A percentile compares a stretch with the other conserved stretches of the same genome.
phyloP scores from a whole-genome alignment of 495 filamentous ascomycete species.

The Podospora pseudoanserina region DNA sequence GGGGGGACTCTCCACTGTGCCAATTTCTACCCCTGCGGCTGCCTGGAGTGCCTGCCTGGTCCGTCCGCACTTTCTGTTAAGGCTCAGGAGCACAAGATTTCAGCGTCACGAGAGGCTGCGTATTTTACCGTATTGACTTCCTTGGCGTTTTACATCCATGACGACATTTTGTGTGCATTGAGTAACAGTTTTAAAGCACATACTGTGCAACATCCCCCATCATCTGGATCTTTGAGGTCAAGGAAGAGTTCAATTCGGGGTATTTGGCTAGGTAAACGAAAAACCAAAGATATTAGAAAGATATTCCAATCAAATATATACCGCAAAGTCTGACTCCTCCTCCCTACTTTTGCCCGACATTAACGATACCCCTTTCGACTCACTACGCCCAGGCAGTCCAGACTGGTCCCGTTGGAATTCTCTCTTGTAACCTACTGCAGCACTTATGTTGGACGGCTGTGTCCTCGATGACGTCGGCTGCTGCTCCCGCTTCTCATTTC shows the following conservation, averaged over 20 bases:
- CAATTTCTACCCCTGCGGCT: background rate
- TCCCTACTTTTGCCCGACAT: conserved; percentile 7
- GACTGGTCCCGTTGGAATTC: conserved; percentile 2
- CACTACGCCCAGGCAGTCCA: conserved; percentile 1
- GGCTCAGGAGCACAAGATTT: background rate
- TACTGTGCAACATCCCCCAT: no score
- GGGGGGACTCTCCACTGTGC: background rate
- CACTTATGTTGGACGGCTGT: background rate
- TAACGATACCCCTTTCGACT: conserved; percentile 15
- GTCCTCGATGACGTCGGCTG: background rate
- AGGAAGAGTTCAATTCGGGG: background rate
- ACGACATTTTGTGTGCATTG: no score
- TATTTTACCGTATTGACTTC: background rate
- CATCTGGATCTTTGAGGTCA: background rate
- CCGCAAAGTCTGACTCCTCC: conserved; percentile 26
- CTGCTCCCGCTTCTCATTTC: background rate
- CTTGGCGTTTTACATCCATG: background rate
- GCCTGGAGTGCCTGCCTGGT: background rate
- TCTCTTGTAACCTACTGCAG: background rate
- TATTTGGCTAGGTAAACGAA: background rate
- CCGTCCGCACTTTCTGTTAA: background rate
- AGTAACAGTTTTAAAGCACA: no score
- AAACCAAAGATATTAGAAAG: background rate
- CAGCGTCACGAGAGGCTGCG: background rate
- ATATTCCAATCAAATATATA: conserved; percentile 19